Evolutionary conservation across 2,329 filamentous ascomycete species (phyloP).

Genomic region (Cordyceps javanica): DNA sequence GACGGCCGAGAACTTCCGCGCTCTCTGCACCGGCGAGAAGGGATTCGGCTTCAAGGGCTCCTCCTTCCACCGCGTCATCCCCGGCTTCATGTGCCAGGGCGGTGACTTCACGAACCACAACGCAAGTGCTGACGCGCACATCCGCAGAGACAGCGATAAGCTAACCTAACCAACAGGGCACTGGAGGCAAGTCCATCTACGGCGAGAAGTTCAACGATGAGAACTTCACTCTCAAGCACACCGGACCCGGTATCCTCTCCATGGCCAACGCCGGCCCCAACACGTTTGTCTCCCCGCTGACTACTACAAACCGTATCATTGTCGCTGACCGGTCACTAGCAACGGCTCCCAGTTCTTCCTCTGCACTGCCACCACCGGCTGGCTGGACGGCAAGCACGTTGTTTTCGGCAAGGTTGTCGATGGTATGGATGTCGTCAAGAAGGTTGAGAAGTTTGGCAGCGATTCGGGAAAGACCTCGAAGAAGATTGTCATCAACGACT

Average conservation of each 20-base stretch:
- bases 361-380: conserved; percentile 76
- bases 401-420: conserved; percentile 64
- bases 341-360: conserved; percentile 94
- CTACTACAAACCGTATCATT: neutral
- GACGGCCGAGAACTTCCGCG: conserved; percentile 15
- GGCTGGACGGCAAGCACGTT: conserved; percentile 70
- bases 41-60: conserved; percentile 12
- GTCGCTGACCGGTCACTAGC: conserved; percentile 44
- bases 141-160: neutral
- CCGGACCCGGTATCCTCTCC: conserved; percentile 17
- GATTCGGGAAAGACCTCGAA: conserved; percentile 3
- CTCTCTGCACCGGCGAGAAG: conserved; percentile 14
- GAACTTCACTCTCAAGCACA: conserved; percentile 19
- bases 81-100: conserved; percentile 14
- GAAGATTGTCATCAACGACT: conserved; percentile 9
- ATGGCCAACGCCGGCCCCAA: conserved; percentile 20
- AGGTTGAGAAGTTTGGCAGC: conserved; percentile 9
- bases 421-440: conserved; percentile 11
- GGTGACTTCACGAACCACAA: conserved; percentile 14
- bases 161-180: conserved; percentile 13
- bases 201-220: conserved; percentile 18
- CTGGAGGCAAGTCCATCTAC: conserved; percentile 19
- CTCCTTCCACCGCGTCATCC: conserved; percentile 13
- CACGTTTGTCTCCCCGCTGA: conserved; percentile 15
- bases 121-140: neutral